Percentiles rank a stretch among this genome's conserved stretches.
phyloP scores from a whole-genome alignment of 106 monocot species.

The Dendrobium nobile region DNA sequence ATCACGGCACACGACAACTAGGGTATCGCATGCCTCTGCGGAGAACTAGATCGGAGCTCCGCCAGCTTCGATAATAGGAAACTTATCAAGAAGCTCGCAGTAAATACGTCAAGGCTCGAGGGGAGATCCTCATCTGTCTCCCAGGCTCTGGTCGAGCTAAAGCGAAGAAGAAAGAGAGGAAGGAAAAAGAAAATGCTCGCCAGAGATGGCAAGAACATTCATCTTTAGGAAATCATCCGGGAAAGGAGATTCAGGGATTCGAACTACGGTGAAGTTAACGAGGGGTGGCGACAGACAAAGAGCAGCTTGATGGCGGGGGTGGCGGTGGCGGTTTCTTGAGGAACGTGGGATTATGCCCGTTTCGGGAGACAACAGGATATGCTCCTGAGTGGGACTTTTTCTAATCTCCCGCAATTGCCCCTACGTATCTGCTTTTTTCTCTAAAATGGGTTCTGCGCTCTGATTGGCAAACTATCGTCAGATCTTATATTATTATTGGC shows the following conservation, averaged over 20 bases:
- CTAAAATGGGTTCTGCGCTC: background rate
- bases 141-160: background rate
- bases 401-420: background rate
- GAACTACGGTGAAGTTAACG: background rate
- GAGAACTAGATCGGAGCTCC: background rate
- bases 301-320: background rate
- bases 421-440: background rate
- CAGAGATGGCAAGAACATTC: background rate
- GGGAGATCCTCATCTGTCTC: background rate
- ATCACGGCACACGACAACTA: background rate
- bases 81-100: background rate
- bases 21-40: background rate
- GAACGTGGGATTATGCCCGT: slow-evolving; percentile 26
- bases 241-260: slow-evolving; percentile 6
- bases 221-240: background rate
- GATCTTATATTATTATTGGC: background rate
- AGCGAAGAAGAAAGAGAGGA: background rate
- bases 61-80: background rate
- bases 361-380: slow-evolving; percentile 10
- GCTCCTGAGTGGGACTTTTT: background rate
- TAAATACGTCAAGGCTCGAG: background rate
- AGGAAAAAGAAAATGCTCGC: background rate
- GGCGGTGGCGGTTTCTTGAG: slow-evolving; percentile 11
- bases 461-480: background rate
- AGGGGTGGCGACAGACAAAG: slow-evolving; percentile 6